Base-by-base conservation (phyloP, 1,139 yeast species). In the Geotrichum europaeum region DNA sequence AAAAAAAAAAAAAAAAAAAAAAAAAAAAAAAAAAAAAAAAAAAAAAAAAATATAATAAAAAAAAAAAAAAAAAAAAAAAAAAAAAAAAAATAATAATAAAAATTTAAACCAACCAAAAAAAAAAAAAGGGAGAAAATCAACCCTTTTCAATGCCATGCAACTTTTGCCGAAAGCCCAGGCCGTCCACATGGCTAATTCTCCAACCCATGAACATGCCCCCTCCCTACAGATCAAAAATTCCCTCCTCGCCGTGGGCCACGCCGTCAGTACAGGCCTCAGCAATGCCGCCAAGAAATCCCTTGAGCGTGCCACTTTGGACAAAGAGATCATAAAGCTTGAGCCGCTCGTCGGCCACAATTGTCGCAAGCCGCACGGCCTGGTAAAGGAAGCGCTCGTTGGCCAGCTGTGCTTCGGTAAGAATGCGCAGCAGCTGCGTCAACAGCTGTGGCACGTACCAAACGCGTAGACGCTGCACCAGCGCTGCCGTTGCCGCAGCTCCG, bases 401-500 rank as follows among this genome's bases (percentile, higher is more conserved):
- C 12, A 67, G 67, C 47, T 76, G 69, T 6, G 75, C 71, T 43
- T 73, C 67, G 62, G 83, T 80, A 65, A 83, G 79, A 9, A 85
- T 80, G 55, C 79, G 78, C 62, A 85, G 81, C 55, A 87, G 75
- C 65, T 86, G 88, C 60, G 86, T 82, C 45, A 89, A 78, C 60
- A 89, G 73, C 66, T 81, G 83, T 22, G 97, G 96, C n/a, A 89
- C 81, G 71, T 89, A 90, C 24, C 85, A 73, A 9, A 84, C 78
- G 69, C 96, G 80, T 60, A 87, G 76, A 58, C 64, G 57, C 9
- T 43, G 40, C 4, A 58, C 53, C 43, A 51, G 49, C n/a, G 53
- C 49, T 6, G 36, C 72, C 4, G 59, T 65, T 2, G 66, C 55
- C 28, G 49, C 56, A 18, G 55, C 60, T 18, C 24, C 56, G 28